A percentile compares a stretch with the other conserved stretches of the same genome.
These are phyloP conservation scores for Grosmannia huntii DNA, from an alignment of 2,329 filamentous ascomycete genomes.

Conservation along the genomic window DNA sequence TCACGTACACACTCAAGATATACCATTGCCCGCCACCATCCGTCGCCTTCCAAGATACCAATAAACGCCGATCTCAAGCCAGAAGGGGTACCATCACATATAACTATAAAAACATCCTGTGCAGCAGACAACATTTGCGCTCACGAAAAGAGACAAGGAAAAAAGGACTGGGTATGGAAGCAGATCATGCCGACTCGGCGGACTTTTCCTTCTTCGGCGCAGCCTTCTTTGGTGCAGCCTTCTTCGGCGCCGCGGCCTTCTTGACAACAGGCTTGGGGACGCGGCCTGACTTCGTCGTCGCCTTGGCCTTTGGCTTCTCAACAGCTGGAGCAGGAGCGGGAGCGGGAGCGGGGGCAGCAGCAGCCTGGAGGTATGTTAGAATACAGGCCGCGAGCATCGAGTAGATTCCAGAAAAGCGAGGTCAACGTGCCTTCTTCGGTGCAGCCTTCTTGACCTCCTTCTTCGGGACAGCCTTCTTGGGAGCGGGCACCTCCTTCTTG, in stretches of 20 bases:
- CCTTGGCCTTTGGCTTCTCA: slow-evolving; percentile 56
- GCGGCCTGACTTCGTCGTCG: slow-evolving; percentile 78
- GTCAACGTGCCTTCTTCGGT: slow-evolving; percentile 26
- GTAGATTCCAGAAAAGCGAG: background rate
- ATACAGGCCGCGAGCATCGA: background rate
- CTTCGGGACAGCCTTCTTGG: slow-evolving; percentile 9
- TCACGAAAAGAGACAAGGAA: slow-evolving; percentile 4
- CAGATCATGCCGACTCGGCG: slow-evolving; percentile 2
- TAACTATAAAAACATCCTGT: slow-evolving; percentile 6
- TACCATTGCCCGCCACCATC: slow-evolving; percentile 10
- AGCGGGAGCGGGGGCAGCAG: background rate
- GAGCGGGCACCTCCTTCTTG: slow-evolving; percentile 13
- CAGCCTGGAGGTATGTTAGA: slow-evolving; percentile 27
- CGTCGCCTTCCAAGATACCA: slow-evolving; percentile 10
- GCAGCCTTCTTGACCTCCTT: slow-evolving; percentile 20
- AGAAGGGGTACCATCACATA: slow-evolving; percentile 11
- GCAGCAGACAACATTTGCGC: slow-evolving; percentile 4
- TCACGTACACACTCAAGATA: slow-evolving; percentile 7
- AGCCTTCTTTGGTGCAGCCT: slow-evolving; percentile 32
- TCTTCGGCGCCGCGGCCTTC: slow-evolving; percentile 32
- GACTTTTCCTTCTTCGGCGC: slow-evolving; percentile 17
- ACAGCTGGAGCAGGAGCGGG: slow-evolving; percentile 26
- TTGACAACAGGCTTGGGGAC: slow-evolving; percentile 58
- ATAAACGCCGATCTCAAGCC: slow-evolving; percentile 8
- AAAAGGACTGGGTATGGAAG: slow-evolving; percentile 7